Evolutionary conservation across 2,329 filamentous ascomycete species (phyloP), one percentile per base, ranked within the genome.

Genomic region (Dactylella cylindrospora): DNA sequence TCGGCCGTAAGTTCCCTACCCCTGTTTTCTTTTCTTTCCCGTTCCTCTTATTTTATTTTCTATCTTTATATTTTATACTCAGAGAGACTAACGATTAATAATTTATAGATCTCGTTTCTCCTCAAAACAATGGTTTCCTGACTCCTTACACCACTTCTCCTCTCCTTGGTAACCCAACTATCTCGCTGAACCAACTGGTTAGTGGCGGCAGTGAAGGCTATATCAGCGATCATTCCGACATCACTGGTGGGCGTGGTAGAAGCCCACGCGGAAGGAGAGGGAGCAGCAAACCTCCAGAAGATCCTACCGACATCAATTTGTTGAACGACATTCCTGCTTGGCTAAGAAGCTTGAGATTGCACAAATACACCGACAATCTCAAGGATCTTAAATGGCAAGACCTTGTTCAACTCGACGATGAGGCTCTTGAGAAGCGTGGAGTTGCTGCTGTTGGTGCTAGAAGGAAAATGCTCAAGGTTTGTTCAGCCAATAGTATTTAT

Each of bases 311-410:
- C 73, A 86, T 87, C 12, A 84, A 80, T 33, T 80, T 98, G 61
- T 79, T 98, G 68, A 88, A 95, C 75, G 93, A 98, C 71, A 96
- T 98, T 68, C 91, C 93, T 50, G 86, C 84, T 73, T 98, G 93
- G 93, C 81, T 98, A 70, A 84, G 93, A 72, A 96, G 90, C 73
- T 80, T 97, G 71, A 84, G 93, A 62, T 79, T 98, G 70, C 93
- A 98, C 79, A 98, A 98, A 78, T 98, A 98, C 75, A 98, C 93
- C 7, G 93, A 98, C 68, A 94, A 97, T 69, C 76, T 98, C 66
- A 98, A 97, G 76, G 91, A 97, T 71, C 83, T 97, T 78, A 90
- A 93, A 70, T 98, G 93, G 93, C 87, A 85, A 22, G 93, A 98
- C 49, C 76, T 98, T 68, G 78, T 98, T 61, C 87, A 93, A 73